A percentile compares a stretch with the other conserved stretches of the same genome.
Conservation (phyloP, 2,329 filamentous ascomycete species). For the Fusarium drepaniforme region DNA sequence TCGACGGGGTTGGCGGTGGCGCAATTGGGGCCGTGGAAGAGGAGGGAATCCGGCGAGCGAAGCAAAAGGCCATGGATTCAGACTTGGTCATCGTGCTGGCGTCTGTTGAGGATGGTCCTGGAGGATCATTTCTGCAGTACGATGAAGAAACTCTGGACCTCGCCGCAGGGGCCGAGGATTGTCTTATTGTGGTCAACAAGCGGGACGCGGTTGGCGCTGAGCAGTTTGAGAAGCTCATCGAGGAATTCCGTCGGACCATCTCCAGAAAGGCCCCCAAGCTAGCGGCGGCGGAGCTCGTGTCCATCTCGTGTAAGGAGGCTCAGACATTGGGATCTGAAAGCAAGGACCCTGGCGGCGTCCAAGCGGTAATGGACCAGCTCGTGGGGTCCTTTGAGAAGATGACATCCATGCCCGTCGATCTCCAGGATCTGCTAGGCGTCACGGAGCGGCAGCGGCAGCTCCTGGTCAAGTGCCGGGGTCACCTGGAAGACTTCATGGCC, state of each 20-base stretch:
- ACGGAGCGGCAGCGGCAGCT: constrained; percentile 90
- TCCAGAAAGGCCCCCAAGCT: constrained; percentile 38
- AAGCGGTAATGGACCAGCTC: constrained; percentile 75
- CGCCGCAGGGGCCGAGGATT: constrained; percentile 61
- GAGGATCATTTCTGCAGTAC: constrained; percentile 59
- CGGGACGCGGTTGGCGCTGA: constrained; percentile 60
- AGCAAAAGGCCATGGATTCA: constrained; percentile 82
- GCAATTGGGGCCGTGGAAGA: constrained; percentile 81
- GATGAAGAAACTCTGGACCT: constrained; percentile 68
- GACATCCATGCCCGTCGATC: constrained; percentile 77
- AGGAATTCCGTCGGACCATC: constrained; percentile 51
- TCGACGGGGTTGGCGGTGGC: constrained; percentile 23
- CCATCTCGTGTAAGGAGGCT: constrained; percentile 80
- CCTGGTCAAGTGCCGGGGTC: constrained; percentile 76
- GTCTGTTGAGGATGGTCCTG: constrained; percentile 70
- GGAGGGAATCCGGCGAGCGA: constrained; percentile 91
- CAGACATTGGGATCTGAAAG: constrained; percentile 42
- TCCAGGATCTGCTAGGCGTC: constrained; percentile 89
- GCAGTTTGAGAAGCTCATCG: constrained; percentile 54
- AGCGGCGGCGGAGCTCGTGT: constrained; percentile 50
- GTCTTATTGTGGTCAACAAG: constrained; percentile 73
- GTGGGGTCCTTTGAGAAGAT: constrained; percentile 76
- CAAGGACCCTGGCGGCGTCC: constrained; percentile 73
- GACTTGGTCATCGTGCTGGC: constrained; percentile 88
- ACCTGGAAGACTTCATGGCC: constrained; percentile 79